A percentile compares a stretch with the other conserved stretches of the same genome.
These are phyloP conservation scores for Rhizopogon roseolus DNA, from an alignment of 768 basidiomycete genomes.

Conservation along the genomic window DNA sequence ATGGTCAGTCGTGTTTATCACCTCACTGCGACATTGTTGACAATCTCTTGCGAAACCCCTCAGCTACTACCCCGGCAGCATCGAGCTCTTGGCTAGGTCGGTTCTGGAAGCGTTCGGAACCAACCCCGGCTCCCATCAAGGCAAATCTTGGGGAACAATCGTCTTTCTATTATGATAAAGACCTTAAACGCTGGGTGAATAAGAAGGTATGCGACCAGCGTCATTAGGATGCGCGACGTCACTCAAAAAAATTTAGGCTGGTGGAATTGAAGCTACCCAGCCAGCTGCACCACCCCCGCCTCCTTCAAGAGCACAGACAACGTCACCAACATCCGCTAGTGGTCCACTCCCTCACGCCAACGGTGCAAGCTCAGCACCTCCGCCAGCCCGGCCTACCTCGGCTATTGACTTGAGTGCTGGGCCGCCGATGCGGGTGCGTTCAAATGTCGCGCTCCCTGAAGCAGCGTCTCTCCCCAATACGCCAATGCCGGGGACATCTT, in stretches of 20 bases:
- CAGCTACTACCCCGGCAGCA: conserved; percentile 24
- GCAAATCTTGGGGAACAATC: conserved; percentile 92
- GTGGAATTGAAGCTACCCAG: conserved; percentile 43
- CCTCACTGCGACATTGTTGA: neutral
- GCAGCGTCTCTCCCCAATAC: conserved; percentile 30
- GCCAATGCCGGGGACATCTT: conserved; percentile 13
- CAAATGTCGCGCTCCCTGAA: conserved; percentile 55
- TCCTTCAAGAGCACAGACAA: conserved; percentile 80
- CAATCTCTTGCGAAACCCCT: conserved; percentile 2
- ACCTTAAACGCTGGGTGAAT: conserved; percentile 95
- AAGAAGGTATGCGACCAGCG: conserved; percentile 58
- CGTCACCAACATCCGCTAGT: conserved; percentile 64
- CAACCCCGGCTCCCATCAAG: conserved; percentile 66
- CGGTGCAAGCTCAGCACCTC: conserved; percentile 27
- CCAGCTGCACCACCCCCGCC: conserved; percentile 61
- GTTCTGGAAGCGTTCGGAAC: conserved; percentile 69
- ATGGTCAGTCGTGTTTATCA: conserved; percentile 18
- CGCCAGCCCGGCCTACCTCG: conserved; percentile 53
- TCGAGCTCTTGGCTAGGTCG: conserved; percentile 75
- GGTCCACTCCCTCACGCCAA: conserved; percentile 30
- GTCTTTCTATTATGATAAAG: conserved; percentile 89
- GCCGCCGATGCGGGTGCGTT: conserved; percentile 54
- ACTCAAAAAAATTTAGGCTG: conserved; percentile 37
- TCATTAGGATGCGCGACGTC: neutral
- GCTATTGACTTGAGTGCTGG: conserved; percentile 55